These are phyloP conservation scores for Thymus mandschuricus DNA, from an alignment of 257 asterid genomes.

Conservation along the genomic window DNA sequence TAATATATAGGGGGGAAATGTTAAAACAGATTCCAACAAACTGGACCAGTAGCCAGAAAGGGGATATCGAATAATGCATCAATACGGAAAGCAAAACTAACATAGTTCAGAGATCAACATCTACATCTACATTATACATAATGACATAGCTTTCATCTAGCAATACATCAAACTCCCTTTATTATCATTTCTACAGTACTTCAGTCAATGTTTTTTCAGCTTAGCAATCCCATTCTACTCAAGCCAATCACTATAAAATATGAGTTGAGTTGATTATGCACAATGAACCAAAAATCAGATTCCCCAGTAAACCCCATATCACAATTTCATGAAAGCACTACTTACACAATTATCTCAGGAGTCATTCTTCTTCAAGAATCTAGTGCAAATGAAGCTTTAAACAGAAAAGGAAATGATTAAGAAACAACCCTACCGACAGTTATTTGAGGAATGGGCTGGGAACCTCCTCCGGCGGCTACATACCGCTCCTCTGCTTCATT, in stretches of 20 bases:
- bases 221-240: background rate
- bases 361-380: slow-evolving; percentile 7
- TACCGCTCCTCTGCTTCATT: slow-evolving; percentile 71
- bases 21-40: background rate
- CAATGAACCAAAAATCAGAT: slow-evolving; percentile 3
- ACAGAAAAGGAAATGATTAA: background rate
- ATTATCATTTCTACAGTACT: slow-evolving; percentile 2
- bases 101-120: background rate
- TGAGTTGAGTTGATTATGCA: background rate
- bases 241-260: background rate
- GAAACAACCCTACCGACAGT: slow-evolving; percentile 47
- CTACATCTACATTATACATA: background rate
- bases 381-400: too few relatives aligned
- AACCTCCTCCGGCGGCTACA: slow-evolving; percentile 67
- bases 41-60: background rate
- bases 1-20: background rate
- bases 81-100: background rate
- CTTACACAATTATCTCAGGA: slow-evolving; percentile 3
- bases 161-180: slow-evolving; percentile 1
- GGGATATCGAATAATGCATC: background rate
- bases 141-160: background rate
- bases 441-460: slow-evolving; percentile 69
- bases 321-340: background rate
- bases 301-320: slow-evolving; percentile 1
- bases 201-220: background rate